Percentiles rank a stretch among this genome's conserved stretches.
Conservation (phyloP, 768 basidiomycete species). For the Wakefieldia striispora region DNA sequence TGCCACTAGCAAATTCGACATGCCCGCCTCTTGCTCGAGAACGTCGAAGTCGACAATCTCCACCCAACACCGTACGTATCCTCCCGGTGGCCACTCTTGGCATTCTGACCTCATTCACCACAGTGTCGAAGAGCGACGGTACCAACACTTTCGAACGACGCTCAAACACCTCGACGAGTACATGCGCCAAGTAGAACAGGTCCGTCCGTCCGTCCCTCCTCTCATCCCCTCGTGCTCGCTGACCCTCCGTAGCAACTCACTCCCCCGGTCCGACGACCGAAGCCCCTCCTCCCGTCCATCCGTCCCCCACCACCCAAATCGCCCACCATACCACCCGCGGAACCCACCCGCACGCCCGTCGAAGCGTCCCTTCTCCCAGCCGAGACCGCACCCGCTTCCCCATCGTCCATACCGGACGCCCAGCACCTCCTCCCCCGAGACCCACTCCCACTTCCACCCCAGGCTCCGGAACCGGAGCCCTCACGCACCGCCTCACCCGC, state of each 20-base stretch:
- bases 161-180: conserved; percentile 56
- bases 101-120: not conserved
- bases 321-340: not conserved
- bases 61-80: conserved; percentile 43
- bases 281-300: conserved; percentile 52
- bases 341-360: conserved; percentile 8
- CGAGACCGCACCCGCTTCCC: conserved; percentile 9
- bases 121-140: conserved; percentile 44
- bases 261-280: conserved; percentile 39
- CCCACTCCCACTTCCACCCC: conserved; percentile 12
- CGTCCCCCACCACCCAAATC: conserved; percentile 38
- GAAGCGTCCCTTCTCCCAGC: conserved; percentile 26
- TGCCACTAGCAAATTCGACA: conserved; percentile 46
- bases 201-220: conserved; percentile 18
- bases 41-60: conserved; percentile 51
- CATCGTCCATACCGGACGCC: conserved; percentile 13
- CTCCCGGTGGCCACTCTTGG: no score
- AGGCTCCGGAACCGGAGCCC: conserved; percentile 8
- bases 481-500: conserved; percentile 7
- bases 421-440: conserved; percentile 42
- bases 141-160: conserved; percentile 46
- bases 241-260: conserved; percentile 37
- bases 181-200: conserved; percentile 53
- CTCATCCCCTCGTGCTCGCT: not conserved
- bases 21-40: conserved; percentile 55